Percentiles rank a stretch among this genome's conserved stretches.
Conservation (phyloP, 2,329 filamentous ascomycete genomes). For the Neodidymelliopsis sp. region DNA sequence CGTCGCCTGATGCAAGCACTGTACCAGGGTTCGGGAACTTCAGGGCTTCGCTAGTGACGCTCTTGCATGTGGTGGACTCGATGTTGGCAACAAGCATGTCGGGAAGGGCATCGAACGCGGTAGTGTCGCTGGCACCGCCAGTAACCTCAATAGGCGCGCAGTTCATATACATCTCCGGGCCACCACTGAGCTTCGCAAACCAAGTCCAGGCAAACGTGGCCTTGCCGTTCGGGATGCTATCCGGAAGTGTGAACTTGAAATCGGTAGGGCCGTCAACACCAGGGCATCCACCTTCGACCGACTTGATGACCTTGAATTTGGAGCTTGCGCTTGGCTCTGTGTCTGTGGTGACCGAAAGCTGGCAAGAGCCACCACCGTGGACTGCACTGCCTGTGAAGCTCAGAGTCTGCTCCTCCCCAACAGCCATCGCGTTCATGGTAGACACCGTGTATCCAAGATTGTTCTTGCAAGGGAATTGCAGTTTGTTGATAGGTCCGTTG, state of each 20-base stretch:
- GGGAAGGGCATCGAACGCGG: conserved; percentile 69
- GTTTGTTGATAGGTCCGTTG: conserved; percentile 69
- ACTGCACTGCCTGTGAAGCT: conserved; percentile 74
- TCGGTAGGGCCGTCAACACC: conserved; percentile 67
- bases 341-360: conserved; percentile 76
- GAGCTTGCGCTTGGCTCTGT: conserved; percentile 63
- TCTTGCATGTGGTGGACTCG: conserved; percentile 58
- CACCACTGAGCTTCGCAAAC: conserved; percentile 81
- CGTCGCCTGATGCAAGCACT: conserved; percentile 56
- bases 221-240: conserved; percentile 74
- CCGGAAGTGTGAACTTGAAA: conserved; percentile 76
- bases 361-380: conserved; percentile 92
- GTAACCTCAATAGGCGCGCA: conserved; percentile 78
- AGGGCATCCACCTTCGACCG: conserved; percentile 86
- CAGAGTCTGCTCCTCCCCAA: conserved; percentile 69
- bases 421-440: conserved; percentile 59
- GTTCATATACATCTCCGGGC: conserved; percentile 90
- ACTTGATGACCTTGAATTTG: conserved; percentile 87
- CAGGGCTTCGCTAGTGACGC: conserved; percentile 61
- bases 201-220: conserved; percentile 91
- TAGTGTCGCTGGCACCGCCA: conserved; percentile 58
- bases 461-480: conserved; percentile 76
- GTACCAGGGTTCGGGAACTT: conserved; percentile 72
- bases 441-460: conserved; percentile 41
- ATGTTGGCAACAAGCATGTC: conserved; percentile 79